phyloP scores from a whole-genome alignment of 495 filamentous ascomycete species.

The Penicillium waksmanii region DNA sequence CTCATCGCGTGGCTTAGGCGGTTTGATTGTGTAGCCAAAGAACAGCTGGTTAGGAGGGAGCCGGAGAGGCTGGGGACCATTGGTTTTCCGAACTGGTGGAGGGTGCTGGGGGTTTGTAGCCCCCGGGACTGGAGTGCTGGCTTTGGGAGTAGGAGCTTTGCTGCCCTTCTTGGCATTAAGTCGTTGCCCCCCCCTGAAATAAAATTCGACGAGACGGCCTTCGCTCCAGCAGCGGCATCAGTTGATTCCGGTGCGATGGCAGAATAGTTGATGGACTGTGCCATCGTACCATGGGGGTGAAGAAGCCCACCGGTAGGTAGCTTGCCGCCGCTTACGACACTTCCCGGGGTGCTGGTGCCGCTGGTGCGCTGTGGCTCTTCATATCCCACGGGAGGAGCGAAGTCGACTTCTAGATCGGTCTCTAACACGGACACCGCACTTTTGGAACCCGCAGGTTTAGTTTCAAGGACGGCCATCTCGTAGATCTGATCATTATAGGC shows the following conservation, averaged over 20 bases:
- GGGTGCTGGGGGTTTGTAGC: slow-evolving; percentile 58
- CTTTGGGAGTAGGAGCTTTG: slow-evolving; percentile 77
- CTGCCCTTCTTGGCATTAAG: slow-evolving; percentile 78
- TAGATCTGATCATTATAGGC: slow-evolving; percentile 92
- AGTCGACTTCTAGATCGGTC: slow-evolving; percentile 94
- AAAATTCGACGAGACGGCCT: slow-evolving; percentile 78
- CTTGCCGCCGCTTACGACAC: slow-evolving; percentile 57
- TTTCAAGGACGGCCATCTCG: slow-evolving; percentile 89
- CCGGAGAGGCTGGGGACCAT: slow-evolving; percentile 85
- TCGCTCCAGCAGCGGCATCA: slow-evolving; percentile 60
- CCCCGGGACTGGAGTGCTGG: slow-evolving; percentile 78
- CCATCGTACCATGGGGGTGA: slow-evolving; percentile 89
- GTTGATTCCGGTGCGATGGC: slow-evolving; percentile 83
- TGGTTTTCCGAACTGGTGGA: slow-evolving; percentile 54
- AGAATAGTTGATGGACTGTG: slow-evolving; percentile 93
- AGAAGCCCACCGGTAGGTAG: slow-evolving; percentile 71
- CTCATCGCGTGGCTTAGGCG: slow-evolving; percentile 78
- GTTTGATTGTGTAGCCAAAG: slow-evolving; percentile 92
- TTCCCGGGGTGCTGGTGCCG: slow-evolving; percentile 70
- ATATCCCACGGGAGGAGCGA: slow-evolving; percentile 91
- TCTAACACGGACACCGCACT: slow-evolving; percentile 90
- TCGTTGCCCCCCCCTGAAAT: slow-evolving; percentile 70
- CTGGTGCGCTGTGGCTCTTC: slow-evolving; percentile 72
- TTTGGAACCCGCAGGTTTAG: slow-evolving; percentile 77
- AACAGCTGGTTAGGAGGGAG: slow-evolving; percentile 89